phyloP scores from a whole-genome alignment of 331 rosid species.

The Rosa hybrid region DNA sequence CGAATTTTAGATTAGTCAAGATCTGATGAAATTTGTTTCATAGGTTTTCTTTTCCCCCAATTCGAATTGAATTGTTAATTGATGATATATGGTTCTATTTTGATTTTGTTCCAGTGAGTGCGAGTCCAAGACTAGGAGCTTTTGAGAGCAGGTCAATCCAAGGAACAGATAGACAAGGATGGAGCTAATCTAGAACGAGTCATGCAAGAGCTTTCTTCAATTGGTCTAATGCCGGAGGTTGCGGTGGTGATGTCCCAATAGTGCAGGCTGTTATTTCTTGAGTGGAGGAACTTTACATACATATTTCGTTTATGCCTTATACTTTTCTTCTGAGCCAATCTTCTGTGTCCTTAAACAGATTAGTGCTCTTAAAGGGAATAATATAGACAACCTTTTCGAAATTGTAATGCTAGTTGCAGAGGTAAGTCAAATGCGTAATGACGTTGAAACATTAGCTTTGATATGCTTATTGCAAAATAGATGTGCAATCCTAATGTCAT shows the following conservation, averaged over 20 bases:
- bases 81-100: no score
- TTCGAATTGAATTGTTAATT: no score
- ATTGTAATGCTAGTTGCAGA: constrained; percentile 93
- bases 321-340: constrained; percentile 24
- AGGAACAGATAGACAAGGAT: constrained; percentile 79
- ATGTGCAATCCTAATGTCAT: not conserved
- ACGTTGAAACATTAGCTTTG: constrained; percentile 21
- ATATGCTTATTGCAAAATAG: not conserved
- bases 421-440: constrained; percentile 46
- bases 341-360: constrained; percentile 47
- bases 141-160: no score
- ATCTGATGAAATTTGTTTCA: no score
- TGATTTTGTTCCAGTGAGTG: no score
- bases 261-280: constrained; percentile 69
- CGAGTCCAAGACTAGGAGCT: no score
- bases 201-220: constrained; percentile 94
- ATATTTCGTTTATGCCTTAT: constrained; percentile 26
- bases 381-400: constrained; percentile 86
- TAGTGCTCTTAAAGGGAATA: constrained; percentile 93
- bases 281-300: constrained; percentile 16
- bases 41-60: no score
- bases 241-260: constrained; percentile 96
- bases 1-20: no score
- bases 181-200: constrained; percentile 96
- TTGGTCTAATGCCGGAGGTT: constrained; percentile 95